These are phyloP conservation scores for Phytophthora sp. DNA, from an alignment of 352 stramenopile species.

Conservation along the genomic window DNA sequence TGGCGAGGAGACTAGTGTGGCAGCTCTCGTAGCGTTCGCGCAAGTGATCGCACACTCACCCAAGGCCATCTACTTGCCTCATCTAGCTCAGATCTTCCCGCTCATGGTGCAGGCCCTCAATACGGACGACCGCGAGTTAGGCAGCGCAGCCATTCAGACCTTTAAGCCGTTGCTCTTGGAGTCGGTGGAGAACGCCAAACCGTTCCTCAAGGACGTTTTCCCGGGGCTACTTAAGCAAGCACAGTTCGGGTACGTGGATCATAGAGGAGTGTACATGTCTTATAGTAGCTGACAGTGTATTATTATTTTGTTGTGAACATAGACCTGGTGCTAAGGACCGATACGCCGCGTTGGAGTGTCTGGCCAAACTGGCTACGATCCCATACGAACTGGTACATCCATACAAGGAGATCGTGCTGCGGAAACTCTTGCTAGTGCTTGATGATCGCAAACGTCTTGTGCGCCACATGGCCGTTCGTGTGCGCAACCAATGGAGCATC, in stretches of 20 bases:
- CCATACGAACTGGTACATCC: constrained; percentile 89
- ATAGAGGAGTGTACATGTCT: no score
- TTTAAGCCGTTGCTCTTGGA: constrained; percentile 82
- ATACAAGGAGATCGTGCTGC: constrained; percentile 86
- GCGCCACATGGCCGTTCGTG: constrained; percentile 84
- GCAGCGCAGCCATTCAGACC: constrained; percentile 78
- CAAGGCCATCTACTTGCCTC: constrained; percentile 78
- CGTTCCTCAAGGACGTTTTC: constrained; percentile 87
- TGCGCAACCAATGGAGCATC: constrained; percentile 92
- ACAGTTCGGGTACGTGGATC: constrained; percentile 72
- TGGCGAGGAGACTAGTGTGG: constrained; percentile 48
- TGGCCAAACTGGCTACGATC: constrained; percentile 78
- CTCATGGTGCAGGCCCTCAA: constrained; percentile 87
- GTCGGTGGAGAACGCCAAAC: constrained; percentile 81
- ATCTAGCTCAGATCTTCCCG: constrained; percentile 80
- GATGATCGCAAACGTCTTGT: constrained; percentile 91
- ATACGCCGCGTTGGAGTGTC: constrained; percentile 75
- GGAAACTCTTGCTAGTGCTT: constrained; percentile 74
- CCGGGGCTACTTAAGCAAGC: constrained; percentile 84
- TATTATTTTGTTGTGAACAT: no score
- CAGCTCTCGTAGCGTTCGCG: constrained; percentile 76
- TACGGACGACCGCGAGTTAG: constrained; percentile 70
- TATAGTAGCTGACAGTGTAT: constrained; percentile 13
- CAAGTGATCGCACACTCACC: constrained; percentile 85
- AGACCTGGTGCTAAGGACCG: constrained; percentile 71